Base-by-base conservation (phyloP, 2,329 filamentous ascomycete species). In the Colletotrichum sp. region DNA sequence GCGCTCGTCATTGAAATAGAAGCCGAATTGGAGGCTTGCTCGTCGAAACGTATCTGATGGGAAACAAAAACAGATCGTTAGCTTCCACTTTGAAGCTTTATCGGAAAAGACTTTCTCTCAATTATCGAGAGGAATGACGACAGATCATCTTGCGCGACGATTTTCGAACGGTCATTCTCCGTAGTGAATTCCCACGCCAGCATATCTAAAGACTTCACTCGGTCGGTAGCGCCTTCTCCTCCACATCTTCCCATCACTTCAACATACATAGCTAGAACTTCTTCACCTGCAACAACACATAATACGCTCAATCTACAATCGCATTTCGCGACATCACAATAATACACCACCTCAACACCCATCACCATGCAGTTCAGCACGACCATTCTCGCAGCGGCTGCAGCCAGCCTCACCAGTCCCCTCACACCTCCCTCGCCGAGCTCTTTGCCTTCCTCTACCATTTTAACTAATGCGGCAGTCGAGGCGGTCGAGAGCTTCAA, bases 311-410 rank as follows among this genome's bases (percentile, higher is more conserved):
- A 44, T 44, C 4, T 6, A 48, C 2, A 48, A 44, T 19, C 16
- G 3, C 8, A 19, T 44, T 48, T 3, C 6, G 12, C 19, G 3
- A 12, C 5, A 48, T 22, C 39, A 4, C 19, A 48, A 48, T 19
- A 5, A 16, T 39, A 16, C 2, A 39, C 0, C 1, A 39, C 15
- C 3, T n/a, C 25, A 16, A 34, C 16, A 6, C 30, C 16, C 1
- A 15, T 34, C 59, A 25, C 11, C 11, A 61, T 61, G 59, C 28
- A 61, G 30, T 2, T 61, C 30, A 32, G 19, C 19, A 32, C 11
- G 1, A 15, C 28, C 8, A 30, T 61, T 32, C 1, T 61, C 0
- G 12, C 59, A 61, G 28, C 59, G 9, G 28, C 32, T 5, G 5
- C 59, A 3, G n/a, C n/a, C n/a, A 34, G 11, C 12, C 2, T 61